Evolutionary conservation across 2,329 filamentous ascomycete species (phyloP), one percentile per base, ranked within the genome.

Genomic region (Truncatella angustata): DNA sequence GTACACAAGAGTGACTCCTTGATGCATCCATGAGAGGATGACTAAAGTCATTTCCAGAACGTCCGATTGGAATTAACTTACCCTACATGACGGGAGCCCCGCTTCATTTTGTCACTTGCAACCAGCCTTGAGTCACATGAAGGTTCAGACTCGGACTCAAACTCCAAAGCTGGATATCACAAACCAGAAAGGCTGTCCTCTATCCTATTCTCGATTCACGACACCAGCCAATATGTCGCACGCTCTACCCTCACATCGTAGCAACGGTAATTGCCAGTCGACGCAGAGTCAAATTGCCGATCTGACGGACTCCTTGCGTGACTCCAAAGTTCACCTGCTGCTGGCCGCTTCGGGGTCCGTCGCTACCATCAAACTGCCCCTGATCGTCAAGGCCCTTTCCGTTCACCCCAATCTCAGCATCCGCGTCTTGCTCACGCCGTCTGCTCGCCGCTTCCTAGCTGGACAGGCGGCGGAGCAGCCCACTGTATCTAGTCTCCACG

Each of bases 311-410:
- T 63, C 69, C 54, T 56, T 65, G 20, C 63, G 70, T 46, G 82
- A 85, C 61, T 67, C 69, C 16, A 84, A 81, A 62, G 70, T 70
- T 11, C 85, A 88, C 63, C 73, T 88, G 48, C 75, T 91, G 14
- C 76, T 90, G 37, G 84, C 82, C 34, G 82, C 84, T 35, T 85
- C 80, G 28, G 87, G 87, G 42, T 87, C 83, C 1, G 90, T 96
- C n/a, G 92, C 92, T 12, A 91, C 89, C 5, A 96, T 96, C 64
- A 97, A 97, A 66, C 73, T 91, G 3, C 84, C 84, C 2, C 74
- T 80, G 35, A 90, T 92, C 58, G 75, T 87, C 54, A 63, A 71
- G 16, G 77, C 84, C 2, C 78, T 92, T 4, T 76, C 71, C 14
- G 40, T 58, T 37, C 60, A 65, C 40, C 77, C 60, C 62, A 66